Conservation (phyloP, 2,329 filamentous ascomycete genomes). For the Sclerotinia glacialis region DNA sequence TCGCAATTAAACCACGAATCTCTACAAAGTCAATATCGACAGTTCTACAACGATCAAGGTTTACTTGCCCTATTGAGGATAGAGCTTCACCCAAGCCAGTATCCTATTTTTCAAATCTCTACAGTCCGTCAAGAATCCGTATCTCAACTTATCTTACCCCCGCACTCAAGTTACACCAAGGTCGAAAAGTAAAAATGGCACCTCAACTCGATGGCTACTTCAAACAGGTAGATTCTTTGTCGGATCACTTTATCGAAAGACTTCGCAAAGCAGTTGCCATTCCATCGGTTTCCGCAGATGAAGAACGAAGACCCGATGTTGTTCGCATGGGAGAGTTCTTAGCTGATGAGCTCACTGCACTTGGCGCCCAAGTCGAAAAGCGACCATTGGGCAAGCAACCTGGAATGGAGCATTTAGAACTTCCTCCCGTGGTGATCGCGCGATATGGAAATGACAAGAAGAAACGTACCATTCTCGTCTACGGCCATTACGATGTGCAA, state of each 20-base stretch:
- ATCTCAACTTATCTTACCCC: slow-evolving; percentile 34
- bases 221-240: slow-evolving; percentile 80
- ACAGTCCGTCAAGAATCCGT: slow-evolving; percentile 6
- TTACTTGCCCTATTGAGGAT: not conserved
- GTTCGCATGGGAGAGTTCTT: slow-evolving; percentile 96
- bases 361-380: slow-evolving; percentile 86
- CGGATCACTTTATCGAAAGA: slow-evolving; percentile 82
- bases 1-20: slow-evolving; percentile 17
- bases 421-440: slow-evolving; percentile 88
- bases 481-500: slow-evolving; percentile 98
- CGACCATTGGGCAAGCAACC: slow-evolving; percentile 88
- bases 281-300: slow-evolving; percentile 90
- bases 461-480: slow-evolving; percentile 94
- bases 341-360: slow-evolving; percentile 72
- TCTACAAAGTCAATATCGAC: slow-evolving; percentile 18
- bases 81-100: not conserved
- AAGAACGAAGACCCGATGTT: slow-evolving; percentile 84
- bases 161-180: slow-evolving; percentile 49
- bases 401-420: slow-evolving; percentile 81
- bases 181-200: slow-evolving; percentile 68
- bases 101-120: not conserved
- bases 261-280: slow-evolving; percentile 92
- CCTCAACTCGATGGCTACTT: slow-evolving; percentile 90
- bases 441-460: slow-evolving; percentile 88
- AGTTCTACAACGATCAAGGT: not conserved